phyloP scores from a whole-genome alignment of 2,329 filamentous ascomycete species.

The Alternaria consortialis region DNA sequence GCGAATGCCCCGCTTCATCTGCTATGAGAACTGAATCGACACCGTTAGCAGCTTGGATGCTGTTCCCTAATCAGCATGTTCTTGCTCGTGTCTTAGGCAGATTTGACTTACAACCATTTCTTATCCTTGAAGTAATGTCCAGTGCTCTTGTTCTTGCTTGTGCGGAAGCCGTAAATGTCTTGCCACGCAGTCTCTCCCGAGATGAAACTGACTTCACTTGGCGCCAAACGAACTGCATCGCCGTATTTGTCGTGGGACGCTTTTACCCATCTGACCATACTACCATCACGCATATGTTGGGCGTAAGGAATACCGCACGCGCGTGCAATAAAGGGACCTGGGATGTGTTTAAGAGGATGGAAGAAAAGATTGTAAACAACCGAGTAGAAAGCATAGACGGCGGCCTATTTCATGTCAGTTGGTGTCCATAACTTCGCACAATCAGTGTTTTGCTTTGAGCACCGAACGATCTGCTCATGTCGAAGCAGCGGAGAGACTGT shows the following conservation, averaged over 20 bases:
- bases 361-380: conserved; percentile 54
- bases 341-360: conserved; percentile 55
- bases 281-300: conserved; percentile 37
- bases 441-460: not conserved
- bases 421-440: not conserved
- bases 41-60: conserved; percentile 39
- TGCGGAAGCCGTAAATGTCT: conserved; percentile 55
- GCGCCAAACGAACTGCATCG: conserved; percentile 53
- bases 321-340: conserved; percentile 52
- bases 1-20: conserved; percentile 43
- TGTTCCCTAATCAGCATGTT: not conserved
- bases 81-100: not conserved
- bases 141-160: conserved; percentile 48
- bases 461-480: not conserved
- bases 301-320: conserved; percentile 46
- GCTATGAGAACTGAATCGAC: conserved; percentile 37
- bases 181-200: conserved; percentile 55
- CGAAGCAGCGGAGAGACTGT: not conserved
- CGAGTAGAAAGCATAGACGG: conserved; percentile 22
- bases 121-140: conserved; percentile 50
- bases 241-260: conserved; percentile 54
- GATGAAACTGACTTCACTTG: conserved; percentile 56
- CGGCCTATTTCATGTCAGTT: conserved; percentile 16
- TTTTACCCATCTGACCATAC: conserved; percentile 33
- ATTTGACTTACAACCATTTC: conserved; percentile 39